These are phyloP conservation scores for Mitragyna speciosa DNA, from an alignment of 257 asterid genomes.

Conservation along the genomic window DNA sequence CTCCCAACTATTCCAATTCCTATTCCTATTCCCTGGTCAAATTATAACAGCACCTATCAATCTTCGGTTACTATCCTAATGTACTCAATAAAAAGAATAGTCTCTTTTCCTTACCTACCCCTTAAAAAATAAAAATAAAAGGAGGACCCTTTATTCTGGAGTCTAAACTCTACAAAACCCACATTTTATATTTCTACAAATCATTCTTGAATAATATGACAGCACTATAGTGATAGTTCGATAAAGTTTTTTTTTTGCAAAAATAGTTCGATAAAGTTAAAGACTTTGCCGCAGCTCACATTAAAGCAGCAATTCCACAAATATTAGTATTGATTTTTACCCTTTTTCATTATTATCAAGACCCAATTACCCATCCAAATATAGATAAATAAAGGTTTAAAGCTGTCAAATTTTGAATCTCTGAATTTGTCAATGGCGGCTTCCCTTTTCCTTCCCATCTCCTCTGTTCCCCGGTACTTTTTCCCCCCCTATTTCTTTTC, in stretches of 20 bases:
- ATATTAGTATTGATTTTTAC: background rate
- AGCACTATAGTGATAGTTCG: no score
- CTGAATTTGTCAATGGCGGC: conserved; percentile 28
- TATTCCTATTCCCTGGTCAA: background rate
- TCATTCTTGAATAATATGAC: background rate
- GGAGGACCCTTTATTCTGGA: background rate
- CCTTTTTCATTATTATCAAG: background rate
- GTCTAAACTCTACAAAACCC: background rate
- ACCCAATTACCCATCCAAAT: no score
- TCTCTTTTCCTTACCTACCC: no score
- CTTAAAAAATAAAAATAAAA: no score
- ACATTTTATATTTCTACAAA: background rate
- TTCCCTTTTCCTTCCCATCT: conserved; percentile 21
- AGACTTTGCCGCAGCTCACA: background rate
- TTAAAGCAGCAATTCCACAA: no score
- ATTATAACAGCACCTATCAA: background rate
- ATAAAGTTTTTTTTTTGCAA: no score
- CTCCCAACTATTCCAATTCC: no score
- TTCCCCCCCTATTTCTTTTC: background rate
- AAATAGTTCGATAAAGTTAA: background rate
- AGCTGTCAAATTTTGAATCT: conserved; percentile 7
- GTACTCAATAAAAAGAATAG: no score
- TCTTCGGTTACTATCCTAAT: background rate
- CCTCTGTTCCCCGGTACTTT: conserved; percentile 19
- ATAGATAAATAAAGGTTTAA: background rate